Evolutionary conservation across 352 stramenopile genomes (phyloP).

Genomic region (Thalassiosira mediterranea): DNA sequence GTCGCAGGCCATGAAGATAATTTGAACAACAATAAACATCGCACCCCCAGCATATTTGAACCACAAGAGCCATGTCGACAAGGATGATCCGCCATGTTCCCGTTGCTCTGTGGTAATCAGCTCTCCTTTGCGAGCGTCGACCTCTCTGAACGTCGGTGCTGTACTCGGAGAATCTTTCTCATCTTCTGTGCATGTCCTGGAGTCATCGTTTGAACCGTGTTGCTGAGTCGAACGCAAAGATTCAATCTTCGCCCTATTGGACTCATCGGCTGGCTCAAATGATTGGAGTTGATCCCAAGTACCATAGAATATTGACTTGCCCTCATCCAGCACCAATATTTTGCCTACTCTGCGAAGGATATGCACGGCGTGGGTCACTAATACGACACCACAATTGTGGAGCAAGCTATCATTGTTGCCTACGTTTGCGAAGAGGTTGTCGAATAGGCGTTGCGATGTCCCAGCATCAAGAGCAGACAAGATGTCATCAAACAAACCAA

Average conservation of each 20-base stretch:
- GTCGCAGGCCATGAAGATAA: constrained; percentile 43
- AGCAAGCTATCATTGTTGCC: constrained; percentile 19
- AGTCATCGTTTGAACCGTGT: constrained; percentile 8
- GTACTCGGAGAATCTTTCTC: background rate
- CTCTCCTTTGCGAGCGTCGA: constrained; percentile 31
- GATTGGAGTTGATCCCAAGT: constrained; percentile 21
- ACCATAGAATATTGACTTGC: constrained; percentile 27
- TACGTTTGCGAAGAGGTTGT: constrained; percentile 36
- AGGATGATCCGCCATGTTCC: constrained; percentile 32
- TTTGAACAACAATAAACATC: constrained; percentile 32
- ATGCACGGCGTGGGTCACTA: constrained; percentile 35
- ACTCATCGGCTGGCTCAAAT: constrained; percentile 11
- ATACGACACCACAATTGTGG: constrained; percentile 18
- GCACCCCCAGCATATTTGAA: constrained; percentile 38
- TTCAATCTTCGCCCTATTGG: constrained; percentile 11
- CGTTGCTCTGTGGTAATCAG: constrained; percentile 31
- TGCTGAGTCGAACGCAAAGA: constrained; percentile 15
- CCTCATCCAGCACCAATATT: constrained; percentile 33
- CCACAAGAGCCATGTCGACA: constrained; percentile 36
- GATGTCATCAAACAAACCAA: constrained; percentile 63
- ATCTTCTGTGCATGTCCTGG: background rate
- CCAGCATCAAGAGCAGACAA: constrained; percentile 61
- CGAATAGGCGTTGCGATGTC: constrained; percentile 39
- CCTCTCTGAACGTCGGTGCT: background rate
- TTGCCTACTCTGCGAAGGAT: constrained; percentile 30